A percentile compares a stretch with the other conserved stretches of the same genome.
Evolutionary conservation across 768 basidiomycete species (phyloP).

Genomic region (Ramaria sp.): DNA sequence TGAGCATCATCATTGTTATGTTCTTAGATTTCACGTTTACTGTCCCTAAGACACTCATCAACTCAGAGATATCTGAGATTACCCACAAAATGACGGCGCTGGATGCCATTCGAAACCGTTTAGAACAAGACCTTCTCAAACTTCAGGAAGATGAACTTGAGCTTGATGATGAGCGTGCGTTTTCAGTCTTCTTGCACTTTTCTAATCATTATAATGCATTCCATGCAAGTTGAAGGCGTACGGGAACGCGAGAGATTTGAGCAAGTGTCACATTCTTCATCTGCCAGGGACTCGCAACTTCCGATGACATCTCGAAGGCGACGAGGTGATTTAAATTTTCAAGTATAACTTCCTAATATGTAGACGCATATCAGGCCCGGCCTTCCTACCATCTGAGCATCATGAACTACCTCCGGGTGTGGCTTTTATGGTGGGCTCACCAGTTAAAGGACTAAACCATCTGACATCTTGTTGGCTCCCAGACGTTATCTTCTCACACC

Average conservation of each 20-base stretch:
- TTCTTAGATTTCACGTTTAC: constrained; percentile 8
- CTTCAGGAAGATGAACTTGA: constrained; percentile 94
- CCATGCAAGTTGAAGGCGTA: constrained; percentile 71
- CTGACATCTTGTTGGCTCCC: constrained; percentile 1
- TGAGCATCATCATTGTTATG: constrained; percentile 28
- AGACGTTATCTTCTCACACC: constrained; percentile 77
- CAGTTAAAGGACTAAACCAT: constrained; percentile 11
- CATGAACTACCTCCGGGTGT: constrained; percentile 89
- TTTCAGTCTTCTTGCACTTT: not conserved
- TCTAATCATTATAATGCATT: not conserved
- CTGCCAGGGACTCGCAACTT: constrained; percentile 31
- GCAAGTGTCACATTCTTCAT: constrained; percentile 29
- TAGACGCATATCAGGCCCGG: constrained; percentile 49
- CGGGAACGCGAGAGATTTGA: constrained; percentile 75
- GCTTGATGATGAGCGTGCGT: constrained; percentile 89
- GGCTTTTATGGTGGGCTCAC: constrained; percentile 85
- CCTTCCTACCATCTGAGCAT: constrained; percentile 95
- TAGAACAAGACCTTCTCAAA: constrained; percentile 75
- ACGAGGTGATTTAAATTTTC: constrained; percentile 35
- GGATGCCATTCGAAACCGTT: constrained; percentile 65
- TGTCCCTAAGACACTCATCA: constrained; percentile 58
- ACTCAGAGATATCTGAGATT: constrained; percentile 82
- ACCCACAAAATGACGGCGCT: constrained; percentile 81
- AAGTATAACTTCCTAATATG: constrained; percentile 1
- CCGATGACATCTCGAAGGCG: constrained; percentile 57